A percentile compares a stretch with the other conserved stretches of the same genome.
Evolutionary conservation across 441 rosid genomes (phyloP).

Genomic region (Hypseocharis bilobata): DNA sequence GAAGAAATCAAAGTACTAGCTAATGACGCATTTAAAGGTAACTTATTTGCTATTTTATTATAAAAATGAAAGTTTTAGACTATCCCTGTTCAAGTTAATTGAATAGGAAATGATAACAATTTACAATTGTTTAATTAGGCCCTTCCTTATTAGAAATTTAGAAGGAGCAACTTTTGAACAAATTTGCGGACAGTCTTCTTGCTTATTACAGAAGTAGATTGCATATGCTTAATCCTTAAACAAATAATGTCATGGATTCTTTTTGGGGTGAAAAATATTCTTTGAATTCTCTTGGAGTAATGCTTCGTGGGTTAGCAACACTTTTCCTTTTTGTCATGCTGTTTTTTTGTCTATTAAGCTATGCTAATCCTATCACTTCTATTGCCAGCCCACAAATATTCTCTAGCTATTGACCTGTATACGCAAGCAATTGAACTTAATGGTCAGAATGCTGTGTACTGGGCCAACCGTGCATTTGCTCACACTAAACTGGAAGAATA

Average conservation of each 20-base stretch:
- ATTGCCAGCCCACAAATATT: slow-evolving; percentile 59
- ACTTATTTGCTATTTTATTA: not conserved
- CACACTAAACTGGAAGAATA: slow-evolving; percentile 90
- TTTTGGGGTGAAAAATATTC: not conserved
- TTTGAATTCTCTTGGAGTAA: not conserved
- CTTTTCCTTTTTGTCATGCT: not conserved
- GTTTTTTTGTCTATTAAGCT: not conserved
- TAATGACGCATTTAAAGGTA: slow-evolving; percentile 88
- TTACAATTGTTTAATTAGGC: not conserved
- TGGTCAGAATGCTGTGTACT: slow-evolving; percentile 68
- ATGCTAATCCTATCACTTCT: slow-evolving; percentile 17
- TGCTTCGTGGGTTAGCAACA: not conserved
- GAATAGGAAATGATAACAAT: not conserved
- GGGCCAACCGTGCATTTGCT: slow-evolving; percentile 91
- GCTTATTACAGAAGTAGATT: not conserved
- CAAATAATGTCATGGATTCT: not conserved
- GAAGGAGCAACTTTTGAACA: not conserved
- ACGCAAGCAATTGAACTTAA: slow-evolving; percentile 67
- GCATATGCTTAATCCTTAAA: not conserved
- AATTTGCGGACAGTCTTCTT: not conserved
- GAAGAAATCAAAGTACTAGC: slow-evolving; percentile 69
- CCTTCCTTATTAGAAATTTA: not conserved
- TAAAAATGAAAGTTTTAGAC: not conserved
- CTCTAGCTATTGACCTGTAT: slow-evolving; percentile 71
- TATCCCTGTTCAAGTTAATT: not conserved